Evolutionary conservation across 495 filamentous ascomycete species (phyloP), one percentile per base, ranked within the genome.

Genomic region (Niebla homalea): DNA sequence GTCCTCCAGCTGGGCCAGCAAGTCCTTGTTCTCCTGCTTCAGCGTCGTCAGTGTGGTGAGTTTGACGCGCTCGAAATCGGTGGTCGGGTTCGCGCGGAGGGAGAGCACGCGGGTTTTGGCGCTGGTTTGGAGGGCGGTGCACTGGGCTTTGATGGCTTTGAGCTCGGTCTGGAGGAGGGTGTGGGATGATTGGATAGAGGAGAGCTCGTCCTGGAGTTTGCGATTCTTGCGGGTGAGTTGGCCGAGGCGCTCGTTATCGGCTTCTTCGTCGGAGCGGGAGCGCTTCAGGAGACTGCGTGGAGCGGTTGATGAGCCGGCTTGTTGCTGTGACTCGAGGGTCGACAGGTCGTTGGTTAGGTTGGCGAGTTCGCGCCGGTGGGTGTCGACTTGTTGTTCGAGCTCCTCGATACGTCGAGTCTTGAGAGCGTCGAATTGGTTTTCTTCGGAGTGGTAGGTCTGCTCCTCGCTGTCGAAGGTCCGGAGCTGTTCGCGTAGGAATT

Each of bases 391-490:
- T 38, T 79, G 74, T 58, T 97, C 88, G 2, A 99, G 76, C 53
- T 93, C 78, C 41, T 79, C 73, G 50, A 97, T 84, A 16, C 87
- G 84, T 48, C 80, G 70, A 1, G 74, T 64, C 59, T 89, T 94
- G 47, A 81, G 75, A 50, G 82, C 77, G 57, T 97, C 86, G 44
- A 84, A 83, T 23, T 66, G 66, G 39, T 71, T 78, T 15, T 86
- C 84, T 6, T 69, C 66, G 2, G 80, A 74, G 49, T 89, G 79
- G 67, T 94, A 83, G 2, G 88, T 90, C 38, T 75, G 73, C 62
- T 96, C 89, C 65, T 97, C 93, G 21, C 80, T 76, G 53, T 95
- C 90, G 50, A 89, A 94, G 0, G 84, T 83, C 62, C 94, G 93
- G 20, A 96, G 69, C 59, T 99, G 92, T 4, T 85, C 90, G 15